Evolutionary conservation across 208 protist species (phyloP), one percentile per base, ranked within the genome.

Genomic region (Crithidia acanthocephali): DNA sequence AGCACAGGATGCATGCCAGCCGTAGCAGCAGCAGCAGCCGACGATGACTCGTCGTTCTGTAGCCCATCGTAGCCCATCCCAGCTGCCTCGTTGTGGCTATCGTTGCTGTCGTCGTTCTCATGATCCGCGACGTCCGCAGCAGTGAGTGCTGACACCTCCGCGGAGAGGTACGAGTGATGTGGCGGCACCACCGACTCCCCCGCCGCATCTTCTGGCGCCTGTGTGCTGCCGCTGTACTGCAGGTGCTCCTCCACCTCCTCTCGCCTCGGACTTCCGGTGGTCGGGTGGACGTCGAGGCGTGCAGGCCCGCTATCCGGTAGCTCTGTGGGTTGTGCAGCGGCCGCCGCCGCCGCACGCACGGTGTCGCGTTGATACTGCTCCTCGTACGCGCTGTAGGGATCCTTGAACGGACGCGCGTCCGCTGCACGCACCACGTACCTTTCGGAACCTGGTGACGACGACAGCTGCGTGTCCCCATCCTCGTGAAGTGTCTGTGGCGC

Each of bases 141-240:
- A 0, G 72, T 76, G 18, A 76, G 63, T 11, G 72, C 72, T 13
- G 72, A 76, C 27, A 76, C 72, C 63, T 76, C 72, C 10, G 72
- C 72, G 13, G 63, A 76, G 2, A 70, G 47, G 20, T 44, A 53
- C 35, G 56, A 76, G n/a, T 32, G 47, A 32, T 67, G 18, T 16
- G 3, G 42, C 27, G 18, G 20, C 18, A 5, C 47, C 23, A 47
- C 61, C 3, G 4, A 1, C 28, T 32, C 47, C 3, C 15, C 28
- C 15, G 28, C 0, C 11, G 37, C 8, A 18, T 44, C 62, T 11
- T 76, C 59, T 5, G 48, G 64, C 22, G 64, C 32, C 25, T 72
- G 76, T 15, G 64, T 69, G 45, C 57, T 72, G 64, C 59, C 58
- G 5, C 64, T 52, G 64, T 53, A 53, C 42, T 65, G 53, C 63